phyloP scores from a whole-genome alignment of 2,329 filamentous ascomycete species.

The Claviceps lovelessii region DNA sequence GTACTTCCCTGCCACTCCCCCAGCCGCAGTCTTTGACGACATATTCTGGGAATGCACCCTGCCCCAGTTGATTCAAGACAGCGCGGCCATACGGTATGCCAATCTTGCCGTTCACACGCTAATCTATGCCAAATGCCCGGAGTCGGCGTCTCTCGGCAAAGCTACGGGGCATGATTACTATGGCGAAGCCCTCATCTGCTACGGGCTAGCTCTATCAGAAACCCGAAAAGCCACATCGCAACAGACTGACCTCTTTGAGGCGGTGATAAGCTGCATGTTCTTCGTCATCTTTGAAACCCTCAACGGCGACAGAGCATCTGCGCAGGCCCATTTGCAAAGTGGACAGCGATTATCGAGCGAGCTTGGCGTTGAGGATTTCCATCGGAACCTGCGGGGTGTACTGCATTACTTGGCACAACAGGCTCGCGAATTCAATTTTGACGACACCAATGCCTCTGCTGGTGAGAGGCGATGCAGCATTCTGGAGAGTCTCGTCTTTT shows the following conservation, averaged over 20 bases:
- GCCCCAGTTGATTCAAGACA: constrained; percentile 19
- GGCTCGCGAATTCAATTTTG: constrained; percentile 2
- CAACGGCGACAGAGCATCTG: constrained; percentile 21
- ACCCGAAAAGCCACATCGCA: constrained; percentile 10
- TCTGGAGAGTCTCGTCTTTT: constrained; percentile 3
- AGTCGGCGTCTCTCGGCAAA: constrained; percentile 2
- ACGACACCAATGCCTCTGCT: neutral
- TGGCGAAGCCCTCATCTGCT: constrained; percentile 18
- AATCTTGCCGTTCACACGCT: constrained; percentile 23
- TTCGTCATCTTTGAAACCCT: constrained; percentile 24
- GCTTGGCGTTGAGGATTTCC: constrained; percentile 9
- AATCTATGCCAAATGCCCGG: constrained; percentile 14
- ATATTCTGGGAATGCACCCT: constrained; percentile 22
- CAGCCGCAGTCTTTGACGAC: constrained; percentile 15
- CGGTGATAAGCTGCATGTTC: constrained; percentile 22
- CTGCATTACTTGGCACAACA: constrained; percentile 11
- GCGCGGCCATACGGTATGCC: constrained; percentile 22
- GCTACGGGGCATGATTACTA: constrained; percentile 13
- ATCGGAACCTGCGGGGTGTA: constrained; percentile 9
- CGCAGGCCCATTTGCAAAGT: constrained; percentile 21
- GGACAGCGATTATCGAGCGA: constrained; percentile 24
- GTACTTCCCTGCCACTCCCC: neutral
- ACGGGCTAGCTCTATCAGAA: constrained; percentile 19
- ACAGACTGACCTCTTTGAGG: constrained; percentile 12
- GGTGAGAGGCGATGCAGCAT: neutral